Base-by-base conservation (phyloP, 768 basidiomycete genomes). In the Gymnopilus dilepis region DNA sequence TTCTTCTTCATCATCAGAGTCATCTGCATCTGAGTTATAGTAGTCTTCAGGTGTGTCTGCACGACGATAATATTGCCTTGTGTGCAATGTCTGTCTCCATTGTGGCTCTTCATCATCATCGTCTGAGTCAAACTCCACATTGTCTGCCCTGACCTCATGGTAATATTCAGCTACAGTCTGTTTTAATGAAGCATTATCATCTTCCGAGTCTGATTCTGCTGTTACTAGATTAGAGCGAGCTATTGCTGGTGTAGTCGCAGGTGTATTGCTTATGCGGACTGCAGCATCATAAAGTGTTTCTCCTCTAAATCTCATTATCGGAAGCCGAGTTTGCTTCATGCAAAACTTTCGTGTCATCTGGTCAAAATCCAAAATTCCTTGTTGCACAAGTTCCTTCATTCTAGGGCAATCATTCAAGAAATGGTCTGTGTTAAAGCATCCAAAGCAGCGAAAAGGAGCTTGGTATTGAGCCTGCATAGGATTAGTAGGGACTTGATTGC, bases 361-460 rank as follows among this genome's bases (percentile, higher is more conserved):
- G 40, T 60, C 59, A 57, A 42, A 48, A 7, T 9, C 4, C 13
- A 51, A 24, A 12, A 43, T 19, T 22, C 59, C 53, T 50, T 50
- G 13, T 8, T 38, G 12, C 1, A 60, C 3, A 4, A 64, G 12
- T 17, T 64, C 58, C 1, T 34, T 31, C 53, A 64, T 64, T 13
- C 37, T 60, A 3, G 63, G 59, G 7, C 63, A 64, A 12, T 64
- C 58, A 45, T 45, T 2, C 1, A 60, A 21, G 6, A 55, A 19
- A 31, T 64, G 59, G 51, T 28, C 17, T 6, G 40, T 0, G 1
- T 60, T 54, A 26, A 57, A 56, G 7, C 63, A 64, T 33, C 63
- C 63, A 57, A 45, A 64, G 21, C 63, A 64, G 43, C 53, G 6
- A 19, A 22, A 59, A n/a, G n/a, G n/a, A n/a, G n/a, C n/a, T n/a